Conservation (phyloP, 1,284 basidiomycete genomes). For the Melampsora americana region DNA sequence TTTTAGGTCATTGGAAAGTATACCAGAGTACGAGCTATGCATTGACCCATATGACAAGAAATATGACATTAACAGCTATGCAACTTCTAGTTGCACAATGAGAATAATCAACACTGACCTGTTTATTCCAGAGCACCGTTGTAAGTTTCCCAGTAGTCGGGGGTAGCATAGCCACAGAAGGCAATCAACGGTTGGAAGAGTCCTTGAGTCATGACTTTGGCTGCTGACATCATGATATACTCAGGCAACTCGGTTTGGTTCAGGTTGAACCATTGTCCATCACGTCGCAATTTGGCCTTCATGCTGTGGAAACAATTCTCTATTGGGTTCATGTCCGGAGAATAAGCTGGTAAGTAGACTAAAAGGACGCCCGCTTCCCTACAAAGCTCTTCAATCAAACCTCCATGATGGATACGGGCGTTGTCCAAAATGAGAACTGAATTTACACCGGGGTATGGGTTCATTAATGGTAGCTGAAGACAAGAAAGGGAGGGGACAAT, state of each 20-base stretch:
- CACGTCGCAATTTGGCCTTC: background rate
- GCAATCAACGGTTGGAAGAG: background rate
- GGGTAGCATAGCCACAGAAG: background rate
- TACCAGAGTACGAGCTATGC: no score
- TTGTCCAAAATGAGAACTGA: no score
- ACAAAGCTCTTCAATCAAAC: no score
- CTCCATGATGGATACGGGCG: no score
- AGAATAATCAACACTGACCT: no score
- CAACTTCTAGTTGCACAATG: no score
- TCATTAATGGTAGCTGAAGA: background rate
- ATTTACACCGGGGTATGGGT: background rate
- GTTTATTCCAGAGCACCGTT: no score
- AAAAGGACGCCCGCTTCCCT: no score
- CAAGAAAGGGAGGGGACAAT: background rate
- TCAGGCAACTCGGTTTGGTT: background rate
- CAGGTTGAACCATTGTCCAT: background rate
- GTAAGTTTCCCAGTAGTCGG: no score
- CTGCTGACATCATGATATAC: background rate
- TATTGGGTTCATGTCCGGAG: slow-evolving; percentile 22
- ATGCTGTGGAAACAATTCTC: slow-evolving; percentile 10
- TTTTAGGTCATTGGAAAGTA: no score
- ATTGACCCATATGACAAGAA: no score
- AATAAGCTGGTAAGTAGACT: slow-evolving; percentile 18
- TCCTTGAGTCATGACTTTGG: background rate
- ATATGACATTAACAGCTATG: no score